These are phyloP conservation scores for Elongisporangium prolatum DNA, from an alignment of 352 stramenopile genomes.

Conservation along the genomic window DNA sequence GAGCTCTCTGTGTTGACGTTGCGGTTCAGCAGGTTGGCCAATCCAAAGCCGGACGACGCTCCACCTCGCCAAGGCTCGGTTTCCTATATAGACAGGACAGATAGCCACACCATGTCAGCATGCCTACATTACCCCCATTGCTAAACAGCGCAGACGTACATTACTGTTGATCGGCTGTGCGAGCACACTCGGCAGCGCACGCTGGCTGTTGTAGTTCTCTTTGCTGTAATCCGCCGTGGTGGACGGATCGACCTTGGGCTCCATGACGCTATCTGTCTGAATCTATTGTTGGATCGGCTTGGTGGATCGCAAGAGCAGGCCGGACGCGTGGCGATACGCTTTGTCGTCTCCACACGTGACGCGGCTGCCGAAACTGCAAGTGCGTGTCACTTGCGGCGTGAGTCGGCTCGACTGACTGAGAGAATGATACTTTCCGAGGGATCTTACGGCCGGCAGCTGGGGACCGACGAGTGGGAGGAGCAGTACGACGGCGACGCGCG, in stretches of 20 bases:
- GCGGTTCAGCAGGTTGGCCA: constrained; percentile 80
- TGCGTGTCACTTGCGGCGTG: background rate
- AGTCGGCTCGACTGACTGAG: background rate
- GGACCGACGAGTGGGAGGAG: background rate
- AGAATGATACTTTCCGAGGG: background rate
- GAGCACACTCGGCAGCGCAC: constrained; percentile 3
- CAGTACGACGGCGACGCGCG: background rate
- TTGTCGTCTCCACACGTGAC: background rate
- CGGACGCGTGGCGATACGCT: background rate
- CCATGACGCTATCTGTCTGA: constrained; percentile 10
- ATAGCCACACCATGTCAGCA: background rate
- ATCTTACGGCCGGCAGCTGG: background rate
- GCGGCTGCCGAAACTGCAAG: background rate
- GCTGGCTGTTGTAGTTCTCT: constrained; percentile 22
- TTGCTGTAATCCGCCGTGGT: constrained; percentile 12
- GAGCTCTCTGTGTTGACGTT: constrained; percentile 7
- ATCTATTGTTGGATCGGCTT: background rate
- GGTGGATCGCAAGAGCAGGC: background rate
- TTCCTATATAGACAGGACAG: constrained; percentile 29
- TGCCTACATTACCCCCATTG: background rate
- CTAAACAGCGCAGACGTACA: constrained; percentile 13
- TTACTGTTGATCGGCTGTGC: background rate
- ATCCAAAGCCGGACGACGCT: constrained; percentile 54
- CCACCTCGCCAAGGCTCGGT: constrained; percentile 52
- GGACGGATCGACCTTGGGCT: constrained; percentile 14